Percentiles rank a stretch among this genome's conserved stretches.
phyloP scores from a whole-genome alignment of 1,284 basidiomycete species.

The Cutaneotrichosporon sp. region DNA sequence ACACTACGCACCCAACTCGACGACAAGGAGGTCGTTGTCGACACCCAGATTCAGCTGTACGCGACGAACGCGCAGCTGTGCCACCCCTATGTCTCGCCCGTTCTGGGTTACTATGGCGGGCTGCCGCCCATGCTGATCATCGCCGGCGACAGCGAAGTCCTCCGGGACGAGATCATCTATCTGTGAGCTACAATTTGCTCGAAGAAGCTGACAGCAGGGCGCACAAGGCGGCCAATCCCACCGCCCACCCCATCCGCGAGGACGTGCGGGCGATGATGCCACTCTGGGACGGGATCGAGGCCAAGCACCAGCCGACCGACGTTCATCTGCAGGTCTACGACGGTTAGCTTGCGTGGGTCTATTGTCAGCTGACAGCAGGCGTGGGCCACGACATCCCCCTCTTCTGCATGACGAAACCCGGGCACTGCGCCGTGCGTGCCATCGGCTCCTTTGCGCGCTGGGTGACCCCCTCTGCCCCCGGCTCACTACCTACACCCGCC shows the following conservation, averaged over 20 bases:
- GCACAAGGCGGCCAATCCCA: slow-evolving; percentile 87
- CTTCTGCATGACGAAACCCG: slow-evolving; percentile 77
- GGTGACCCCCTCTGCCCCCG: slow-evolving; percentile 38
- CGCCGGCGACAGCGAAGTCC: slow-evolving; percentile 85
- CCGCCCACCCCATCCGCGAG: slow-evolving; percentile 67
- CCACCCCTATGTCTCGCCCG: slow-evolving; percentile 86
- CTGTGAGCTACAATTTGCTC: slow-evolving; percentile 59
- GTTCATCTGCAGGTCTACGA: slow-evolving; percentile 81
- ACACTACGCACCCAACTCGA: slow-evolving; percentile 27
- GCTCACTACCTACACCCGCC: background rate
- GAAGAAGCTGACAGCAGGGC: slow-evolving; percentile 69
- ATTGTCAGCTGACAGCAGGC: slow-evolving; percentile 34
- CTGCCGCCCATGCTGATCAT: slow-evolving; percentile 84
- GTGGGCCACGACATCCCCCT: slow-evolving; percentile 66
- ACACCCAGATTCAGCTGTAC: slow-evolving; percentile 82
- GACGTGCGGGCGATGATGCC: slow-evolving; percentile 67
- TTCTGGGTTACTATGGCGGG: slow-evolving; percentile 82
- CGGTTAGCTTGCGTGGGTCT: slow-evolving; percentile 34
- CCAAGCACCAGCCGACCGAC: slow-evolving; percentile 67
- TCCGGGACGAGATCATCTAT: slow-evolving; percentile 90
- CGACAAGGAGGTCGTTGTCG: slow-evolving; percentile 35
- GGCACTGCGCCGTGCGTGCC: slow-evolving; percentile 42
- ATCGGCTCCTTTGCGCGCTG: slow-evolving; percentile 55
- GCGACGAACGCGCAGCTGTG: slow-evolving; percentile 77
- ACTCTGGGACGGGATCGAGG: slow-evolving; percentile 65